Evolutionary conservation across 2,329 filamentous ascomycete genomes (phyloP).

Genomic region (Cryphonectria carpinicola): DNA sequence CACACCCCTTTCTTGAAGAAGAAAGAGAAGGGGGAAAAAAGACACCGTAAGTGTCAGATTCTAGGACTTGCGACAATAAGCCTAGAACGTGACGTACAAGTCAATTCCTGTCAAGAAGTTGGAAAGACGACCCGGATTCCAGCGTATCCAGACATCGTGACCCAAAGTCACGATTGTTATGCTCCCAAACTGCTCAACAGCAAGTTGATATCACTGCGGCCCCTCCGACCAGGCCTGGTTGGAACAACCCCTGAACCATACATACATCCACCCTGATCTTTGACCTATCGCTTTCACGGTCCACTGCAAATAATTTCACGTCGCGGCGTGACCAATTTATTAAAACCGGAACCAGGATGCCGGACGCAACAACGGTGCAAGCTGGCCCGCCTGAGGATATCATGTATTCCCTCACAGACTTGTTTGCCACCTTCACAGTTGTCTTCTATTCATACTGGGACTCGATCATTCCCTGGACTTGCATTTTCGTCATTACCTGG

Average conservation of each 20-base stretch:
- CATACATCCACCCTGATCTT: conserved; percentile 1
- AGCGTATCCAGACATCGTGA: not conserved
- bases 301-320: not conserved
- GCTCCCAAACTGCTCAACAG: conserved; percentile 16
- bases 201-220: conserved; percentile 28
- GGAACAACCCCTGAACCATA: conserved; percentile 24
- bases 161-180: conserved; percentile 7
- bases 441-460: conserved; percentile 23
- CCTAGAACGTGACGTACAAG: not conserved
- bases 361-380: conserved; percentile 19
- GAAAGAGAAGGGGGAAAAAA: not conserved
- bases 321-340: not conserved
- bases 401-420: conserved; percentile 20
- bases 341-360: conserved; percentile 19
- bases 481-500: conserved; percentile 43
- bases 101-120: not conserved
- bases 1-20: not conserved
- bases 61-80: not conserved
- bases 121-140: not conserved
- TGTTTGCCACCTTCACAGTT: conserved; percentile 22
- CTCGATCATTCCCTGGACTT: conserved; percentile 25
- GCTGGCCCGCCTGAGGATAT: conserved; percentile 15
- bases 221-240: conserved; percentile 31
- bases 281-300: not conserved
- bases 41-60: not conserved